These are phyloP conservation scores for Symbiotaphrina buchneri DNA, from an alignment of 495 filamentous ascomycete genomes.

Conservation along the genomic window DNA sequence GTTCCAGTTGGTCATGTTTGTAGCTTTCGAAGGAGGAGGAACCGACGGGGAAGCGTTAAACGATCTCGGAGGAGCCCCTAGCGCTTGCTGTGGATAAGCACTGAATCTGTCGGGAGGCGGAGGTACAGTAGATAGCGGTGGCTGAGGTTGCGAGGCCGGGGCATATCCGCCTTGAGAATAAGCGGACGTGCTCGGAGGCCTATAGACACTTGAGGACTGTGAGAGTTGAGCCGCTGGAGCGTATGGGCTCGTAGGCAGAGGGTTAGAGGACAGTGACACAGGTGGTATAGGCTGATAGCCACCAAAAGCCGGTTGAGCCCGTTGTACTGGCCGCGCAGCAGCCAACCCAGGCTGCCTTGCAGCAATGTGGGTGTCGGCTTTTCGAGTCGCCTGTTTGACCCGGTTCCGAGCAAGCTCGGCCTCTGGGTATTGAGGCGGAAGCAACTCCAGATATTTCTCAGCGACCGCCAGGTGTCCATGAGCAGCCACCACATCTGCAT, in stretches of 20 bases:
- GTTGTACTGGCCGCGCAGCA: constrained; percentile 9
- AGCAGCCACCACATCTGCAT: constrained; percentile 81
- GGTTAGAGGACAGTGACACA: constrained; percentile 14
- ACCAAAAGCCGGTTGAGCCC: constrained; percentile 7
- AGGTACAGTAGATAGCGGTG: constrained; percentile 9
- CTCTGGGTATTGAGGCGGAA: constrained; percentile 68
- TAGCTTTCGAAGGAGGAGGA: constrained; percentile 42
- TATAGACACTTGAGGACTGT: constrained; percentile 10
- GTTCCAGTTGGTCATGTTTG: constrained; percentile 69
- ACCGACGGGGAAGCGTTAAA: constrained; percentile 23
- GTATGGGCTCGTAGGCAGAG: constrained; percentile 35
- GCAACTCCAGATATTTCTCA: constrained; percentile 74
- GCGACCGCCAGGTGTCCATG: constrained; percentile 74
- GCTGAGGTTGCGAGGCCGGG: constrained; percentile 6
- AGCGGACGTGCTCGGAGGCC: constrained; percentile 3
- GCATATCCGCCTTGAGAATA: constrained; percentile 6
- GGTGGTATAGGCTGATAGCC: constrained; percentile 10
- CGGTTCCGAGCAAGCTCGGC: constrained; percentile 75
- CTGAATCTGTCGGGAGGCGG: constrained; percentile 16
- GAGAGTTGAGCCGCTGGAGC: constrained; percentile 17
- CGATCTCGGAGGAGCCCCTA: constrained; percentile 34
- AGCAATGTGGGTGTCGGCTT: constrained; percentile 22
- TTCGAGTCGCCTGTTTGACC: constrained; percentile 67
- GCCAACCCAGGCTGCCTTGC: constrained; percentile 13
- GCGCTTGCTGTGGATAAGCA: constrained; percentile 18